These are phyloP conservation scores for Telopea speciosissima DNA, from an alignment of 177 flowering plant genomes.

Conservation along the genomic window DNA sequence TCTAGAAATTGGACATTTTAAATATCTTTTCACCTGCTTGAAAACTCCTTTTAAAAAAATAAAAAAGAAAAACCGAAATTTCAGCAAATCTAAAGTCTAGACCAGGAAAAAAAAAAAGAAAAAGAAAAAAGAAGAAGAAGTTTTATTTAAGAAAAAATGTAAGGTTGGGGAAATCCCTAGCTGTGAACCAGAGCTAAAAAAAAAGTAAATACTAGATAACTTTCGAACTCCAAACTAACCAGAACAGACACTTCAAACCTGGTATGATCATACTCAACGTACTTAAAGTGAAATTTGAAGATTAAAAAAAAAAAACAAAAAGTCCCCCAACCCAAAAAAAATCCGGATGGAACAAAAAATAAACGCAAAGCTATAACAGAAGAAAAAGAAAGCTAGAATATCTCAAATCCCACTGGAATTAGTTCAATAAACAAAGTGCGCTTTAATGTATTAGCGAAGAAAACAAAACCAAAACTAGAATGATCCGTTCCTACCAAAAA, in stretches of 20 bases:
- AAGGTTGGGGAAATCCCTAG: neutral
- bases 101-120: no score
- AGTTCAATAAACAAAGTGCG: neutral
- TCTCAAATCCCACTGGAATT: no score
- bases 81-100: neutral
- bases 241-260: neutral
- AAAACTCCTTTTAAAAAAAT: no score
- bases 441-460: neutral
- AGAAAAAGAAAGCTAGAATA: no score
- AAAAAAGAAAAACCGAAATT: no score
- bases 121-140: neutral
- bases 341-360: neutral
- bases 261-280: neutral
- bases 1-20: neutral
- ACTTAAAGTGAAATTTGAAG: neutral
- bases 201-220: neutral
- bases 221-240: neutral
- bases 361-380: neutral
- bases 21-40: neutral
- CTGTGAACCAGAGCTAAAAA: neutral
- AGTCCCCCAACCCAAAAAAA: no score
- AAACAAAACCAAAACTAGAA: neutral
- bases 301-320: no score
- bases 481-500: neutral
- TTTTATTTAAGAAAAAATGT: neutral